Conservation (phyloP, 139 green algal species). For the Tetraselmis striata region DNA sequence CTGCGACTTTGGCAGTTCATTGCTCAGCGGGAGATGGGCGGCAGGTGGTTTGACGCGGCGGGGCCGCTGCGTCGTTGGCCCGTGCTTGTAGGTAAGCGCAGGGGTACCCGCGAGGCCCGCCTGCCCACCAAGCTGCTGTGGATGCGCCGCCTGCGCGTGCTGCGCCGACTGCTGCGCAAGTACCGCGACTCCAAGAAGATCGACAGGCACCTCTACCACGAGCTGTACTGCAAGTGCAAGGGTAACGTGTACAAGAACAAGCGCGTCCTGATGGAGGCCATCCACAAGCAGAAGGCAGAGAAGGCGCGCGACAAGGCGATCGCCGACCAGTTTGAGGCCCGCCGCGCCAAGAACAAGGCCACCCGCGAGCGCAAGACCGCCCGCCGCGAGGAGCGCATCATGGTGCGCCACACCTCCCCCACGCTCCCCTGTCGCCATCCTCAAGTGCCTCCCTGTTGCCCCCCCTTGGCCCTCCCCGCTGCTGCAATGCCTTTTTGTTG, state of each 20-base stretch:
- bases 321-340: conserved; percentile 96
- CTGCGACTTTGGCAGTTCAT: background rate
- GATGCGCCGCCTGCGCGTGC: conserved; percentile 91
- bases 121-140: conserved; percentile 96
- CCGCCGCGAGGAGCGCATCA: conserved; percentile 88
- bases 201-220: conserved; percentile 97
- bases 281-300: conserved; percentile 99
- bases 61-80: background rate
- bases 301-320: conserved; percentile 97
- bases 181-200: conserved; percentile 99
- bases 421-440: too few relatives aligned
- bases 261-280: conserved; percentile 98
- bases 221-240: conserved; percentile 94
- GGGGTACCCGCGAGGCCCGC: conserved; percentile 94
- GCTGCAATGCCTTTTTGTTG: too few relatives aligned
- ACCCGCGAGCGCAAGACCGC: conserved; percentile 86
- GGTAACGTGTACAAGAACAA: conserved; percentile 99
- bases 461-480: too few relatives aligned
- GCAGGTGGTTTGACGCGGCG: too few relatives aligned
- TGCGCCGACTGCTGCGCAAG: conserved; percentile 93
- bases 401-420: too few relatives aligned
- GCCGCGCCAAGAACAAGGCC: conserved; percentile 94
- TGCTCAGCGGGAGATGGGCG: too few relatives aligned
- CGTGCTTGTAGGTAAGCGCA: conserved; percentile 83
- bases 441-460: too few relatives aligned